Evolutionary conservation across 208 protist species (phyloP).

Genomic region (Wallacemonas rigidus): DNA sequence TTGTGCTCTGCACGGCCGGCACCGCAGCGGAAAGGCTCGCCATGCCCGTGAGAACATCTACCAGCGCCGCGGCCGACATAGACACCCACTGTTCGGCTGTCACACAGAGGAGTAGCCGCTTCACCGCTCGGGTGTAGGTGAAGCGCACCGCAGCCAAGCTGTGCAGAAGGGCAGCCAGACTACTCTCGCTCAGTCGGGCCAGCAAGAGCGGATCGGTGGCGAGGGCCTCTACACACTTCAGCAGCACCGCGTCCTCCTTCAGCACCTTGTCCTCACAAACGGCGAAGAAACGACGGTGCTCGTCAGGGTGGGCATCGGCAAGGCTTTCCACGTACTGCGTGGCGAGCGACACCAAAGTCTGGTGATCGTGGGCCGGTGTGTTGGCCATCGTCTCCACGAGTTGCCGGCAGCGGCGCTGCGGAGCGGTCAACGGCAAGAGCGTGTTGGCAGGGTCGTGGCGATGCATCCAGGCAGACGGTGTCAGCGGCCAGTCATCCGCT

Average conservation of each 20-base stretch:
- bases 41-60: conserved; percentile 62
- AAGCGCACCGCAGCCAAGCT: conserved; percentile 78
- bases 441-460: conserved; percentile 68
- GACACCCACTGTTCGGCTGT: conserved; percentile 77
- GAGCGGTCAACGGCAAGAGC: conserved; percentile 51
- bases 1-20: conserved; percentile 41
- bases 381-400: conserved; percentile 72
- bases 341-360: conserved; percentile 43
- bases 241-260: conserved; percentile 83
- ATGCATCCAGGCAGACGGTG: conserved; percentile 77
- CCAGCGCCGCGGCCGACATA: conserved; percentile 76
- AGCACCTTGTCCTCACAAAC: conserved; percentile 85
- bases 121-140: conserved; percentile 66
- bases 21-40: conserved; percentile 59
- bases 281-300: conserved; percentile 86
- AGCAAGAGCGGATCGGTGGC: conserved; percentile 39
- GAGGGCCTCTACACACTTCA: conserved; percentile 66
- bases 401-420: conserved; percentile 64
- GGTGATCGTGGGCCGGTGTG: conserved; percentile 56
- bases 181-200: conserved; percentile 50
- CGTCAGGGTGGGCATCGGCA: conserved; percentile 66
- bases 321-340: conserved; percentile 61
- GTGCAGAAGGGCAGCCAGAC: conserved; percentile 73
- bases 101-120: conserved; percentile 61
- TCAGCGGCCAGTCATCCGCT: conserved; percentile 43